Evolutionary conservation across 2,329 filamentous ascomycete species (phyloP).

Genomic region (Pestalotiopsis sp.): DNA sequence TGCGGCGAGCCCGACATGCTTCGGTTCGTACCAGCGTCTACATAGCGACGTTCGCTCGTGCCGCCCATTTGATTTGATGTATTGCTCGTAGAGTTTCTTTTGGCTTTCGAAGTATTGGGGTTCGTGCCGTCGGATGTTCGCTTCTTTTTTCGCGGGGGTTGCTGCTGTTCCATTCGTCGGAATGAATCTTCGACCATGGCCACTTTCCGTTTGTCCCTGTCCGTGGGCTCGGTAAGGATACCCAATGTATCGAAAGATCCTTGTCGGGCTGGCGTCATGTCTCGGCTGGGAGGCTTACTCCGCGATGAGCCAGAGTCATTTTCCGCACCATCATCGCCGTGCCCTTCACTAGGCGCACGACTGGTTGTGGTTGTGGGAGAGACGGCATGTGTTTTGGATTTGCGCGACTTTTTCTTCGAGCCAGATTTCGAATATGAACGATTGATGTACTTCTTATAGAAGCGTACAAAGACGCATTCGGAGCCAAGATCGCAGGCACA

Average conservation of each 20-base stretch:
- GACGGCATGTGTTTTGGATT: slow-evolving; percentile 55
- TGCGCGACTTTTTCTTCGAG: slow-evolving; percentile 51
- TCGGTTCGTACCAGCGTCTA: slow-evolving; percentile 55
- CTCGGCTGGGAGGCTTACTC: slow-evolving; percentile 69
- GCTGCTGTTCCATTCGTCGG: slow-evolving; percentile 62
- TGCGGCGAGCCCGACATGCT: slow-evolving; percentile 57
- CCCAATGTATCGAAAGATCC: slow-evolving; percentile 62
- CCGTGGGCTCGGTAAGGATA: slow-evolving; percentile 65
- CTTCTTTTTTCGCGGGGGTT: slow-evolving; percentile 64
- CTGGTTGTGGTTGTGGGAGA: slow-evolving; percentile 68
- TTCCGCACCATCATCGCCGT: slow-evolving; percentile 56
- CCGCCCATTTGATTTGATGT: slow-evolving; percentile 28
- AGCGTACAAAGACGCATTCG: slow-evolving; percentile 66
- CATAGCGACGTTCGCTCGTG: slow-evolving; percentile 45
- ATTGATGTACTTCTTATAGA: slow-evolving; percentile 59
- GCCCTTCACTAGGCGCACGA: slow-evolving; percentile 65
- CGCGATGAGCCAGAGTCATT: slow-evolving; percentile 58
- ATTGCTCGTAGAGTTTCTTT: slow-evolving; percentile 28
- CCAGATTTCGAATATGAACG: slow-evolving; percentile 44
- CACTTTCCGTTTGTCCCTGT: slow-evolving; percentile 69
- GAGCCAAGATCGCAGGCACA: slow-evolving; percentile 72
- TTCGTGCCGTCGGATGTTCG: slow-evolving; percentile 57
- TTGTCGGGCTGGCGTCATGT: slow-evolving; percentile 63
- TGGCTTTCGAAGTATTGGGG: slow-evolving; percentile 38
- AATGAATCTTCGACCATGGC: slow-evolving; percentile 68